A percentile compares a stretch with the other conserved stretches of the same genome.
Evolutionary conservation across 2,329 filamentous ascomycete species (phyloP).

Genomic region (Emydomyces testavorans): DNA sequence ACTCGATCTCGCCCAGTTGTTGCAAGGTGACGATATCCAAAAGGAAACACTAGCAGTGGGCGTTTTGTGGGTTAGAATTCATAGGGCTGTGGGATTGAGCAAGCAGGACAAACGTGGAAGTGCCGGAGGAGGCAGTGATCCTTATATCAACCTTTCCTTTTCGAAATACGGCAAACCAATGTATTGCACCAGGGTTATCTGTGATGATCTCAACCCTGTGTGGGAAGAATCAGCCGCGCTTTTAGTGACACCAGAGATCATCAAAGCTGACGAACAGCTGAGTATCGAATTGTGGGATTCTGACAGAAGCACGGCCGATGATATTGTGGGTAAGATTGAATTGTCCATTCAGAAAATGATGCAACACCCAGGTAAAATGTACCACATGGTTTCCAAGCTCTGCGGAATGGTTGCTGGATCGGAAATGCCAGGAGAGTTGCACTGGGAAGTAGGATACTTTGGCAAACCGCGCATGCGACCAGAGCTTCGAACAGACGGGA

Average conservation of each 20-base stretch:
- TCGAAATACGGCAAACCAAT: conserved; percentile 96
- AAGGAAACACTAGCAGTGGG: conserved; percentile 77
- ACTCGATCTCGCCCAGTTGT: conserved; percentile 77
- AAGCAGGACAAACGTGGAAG: conserved; percentile 81
- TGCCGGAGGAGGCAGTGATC: conserved; percentile 78
- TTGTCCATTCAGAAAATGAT: conserved; percentile 91
- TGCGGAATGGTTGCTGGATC: conserved; percentile 71
- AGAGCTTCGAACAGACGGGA: conserved; percentile 75
- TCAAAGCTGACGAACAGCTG: conserved; percentile 86
- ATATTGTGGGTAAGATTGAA: conserved; percentile 90
- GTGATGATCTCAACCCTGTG: conserved; percentile 83
- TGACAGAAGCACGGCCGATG: conserved; percentile 81
- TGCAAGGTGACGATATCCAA: conserved; percentile 81
- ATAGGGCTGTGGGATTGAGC: conserved; percentile 74
- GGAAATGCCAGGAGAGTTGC: conserved; percentile 81
- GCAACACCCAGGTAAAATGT: conserved; percentile 86
- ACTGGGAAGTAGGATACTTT: conserved; percentile 96
- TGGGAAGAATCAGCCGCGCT: conserved; percentile 83
- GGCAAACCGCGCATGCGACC: conserved; percentile 78
- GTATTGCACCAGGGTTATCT: conserved; percentile 93
- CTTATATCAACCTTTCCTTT: conserved; percentile 89
- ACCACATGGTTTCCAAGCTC: conserved; percentile 73
- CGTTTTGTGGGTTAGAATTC: conserved; percentile 83
- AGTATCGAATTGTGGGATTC: conserved; percentile 95
- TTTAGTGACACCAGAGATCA: conserved; percentile 74